A percentile compares a stretch with the other conserved stretches of the same genome.
Evolutionary conservation across 441 rosid genomes (phyloP).

Genomic region (Pelargonium myrrhifolium): DNA sequence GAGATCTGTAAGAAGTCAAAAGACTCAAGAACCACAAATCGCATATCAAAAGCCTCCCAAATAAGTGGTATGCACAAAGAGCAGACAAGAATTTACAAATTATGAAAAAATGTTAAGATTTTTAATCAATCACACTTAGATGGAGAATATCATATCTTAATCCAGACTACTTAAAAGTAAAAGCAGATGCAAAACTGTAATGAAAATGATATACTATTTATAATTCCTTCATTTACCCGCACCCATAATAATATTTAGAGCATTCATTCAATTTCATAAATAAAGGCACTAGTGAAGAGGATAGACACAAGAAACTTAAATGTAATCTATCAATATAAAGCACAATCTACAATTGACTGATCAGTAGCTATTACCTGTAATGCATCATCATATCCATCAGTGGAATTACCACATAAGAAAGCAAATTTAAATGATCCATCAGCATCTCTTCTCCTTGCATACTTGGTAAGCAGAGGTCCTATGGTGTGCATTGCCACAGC

Average conservation of each 20-base stretch:
- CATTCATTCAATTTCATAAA: conserved; percentile 3
- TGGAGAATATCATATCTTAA: not conserved
- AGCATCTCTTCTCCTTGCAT: conserved; percentile 58
- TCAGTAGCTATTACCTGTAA: conserved; percentile 56
- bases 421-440: conserved; percentile 60
- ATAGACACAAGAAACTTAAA: conserved; percentile 10
- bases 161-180: conserved; percentile 10
- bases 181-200: not conserved
- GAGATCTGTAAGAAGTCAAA: not conserved
- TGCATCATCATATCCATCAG: conserved; percentile 54
- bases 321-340: conserved; percentile 4
- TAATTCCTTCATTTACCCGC: not conserved
- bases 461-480: conserved; percentile 70
- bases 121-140: not conserved
- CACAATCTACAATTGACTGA: conserved; percentile 11
- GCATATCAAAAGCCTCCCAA: not conserved
- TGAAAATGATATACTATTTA: not conserved
- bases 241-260: not conserved
- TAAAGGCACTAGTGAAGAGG: not conserved
- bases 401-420: conserved; percentile 79
- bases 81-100: not conserved
- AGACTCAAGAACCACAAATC: not conserved
- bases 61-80: not conserved
- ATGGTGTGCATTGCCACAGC: conserved; percentile 70
- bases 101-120: not conserved